Base-by-base conservation (phyloP, 192 early-diverging fungal genomes). In the Pilaira anomala region DNA sequence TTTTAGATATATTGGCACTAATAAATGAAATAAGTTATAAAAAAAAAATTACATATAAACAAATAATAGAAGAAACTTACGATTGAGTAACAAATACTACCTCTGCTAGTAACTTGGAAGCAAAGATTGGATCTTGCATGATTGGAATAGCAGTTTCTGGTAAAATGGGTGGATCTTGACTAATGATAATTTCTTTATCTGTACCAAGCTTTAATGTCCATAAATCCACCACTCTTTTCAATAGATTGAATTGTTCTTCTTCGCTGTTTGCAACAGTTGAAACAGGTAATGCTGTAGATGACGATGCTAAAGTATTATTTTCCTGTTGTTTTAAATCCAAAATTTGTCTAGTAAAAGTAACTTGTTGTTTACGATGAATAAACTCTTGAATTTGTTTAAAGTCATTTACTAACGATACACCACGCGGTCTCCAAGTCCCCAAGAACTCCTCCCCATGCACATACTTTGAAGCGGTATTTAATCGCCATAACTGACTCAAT, bases 381-480 rank as follows among this genome's bases (percentile, higher is more conserved):
- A 48, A 46, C 1, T 65, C 62, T 22, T 61, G 71, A 16, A 74
- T 73, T 11, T 68, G 42, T 49, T 67, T 68, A 58, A 67, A 89
- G 29, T 83, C 86, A 45, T 82, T 76, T 12, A 92, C 75, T 46
- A 85, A 67, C 0, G 78, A 84, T 2, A 92, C 78, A 16, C 90
- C 85, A 3, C 88, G 81, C 2, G 90, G 90, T 42, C 83, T 77
- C 88, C 88, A 90, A 5, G 52, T 40, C 1, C 73, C 77, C 48
- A 92, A 68, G 21, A 81, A 78, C 48, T 92, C 90, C 57, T 89
- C 83, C 22, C 88, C 90, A 11, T 88, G 84, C 12, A 92, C 85
- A 65, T 88, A 87, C 63, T 88, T 82, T 16, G 77, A 77, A 8
- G 81, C 84, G 3, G 87, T 87, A 66, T 87, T 87, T 28, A 88